phyloP scores from a whole-genome alignment of 139 green algal species.

The Trebouxia sp. region DNA sequence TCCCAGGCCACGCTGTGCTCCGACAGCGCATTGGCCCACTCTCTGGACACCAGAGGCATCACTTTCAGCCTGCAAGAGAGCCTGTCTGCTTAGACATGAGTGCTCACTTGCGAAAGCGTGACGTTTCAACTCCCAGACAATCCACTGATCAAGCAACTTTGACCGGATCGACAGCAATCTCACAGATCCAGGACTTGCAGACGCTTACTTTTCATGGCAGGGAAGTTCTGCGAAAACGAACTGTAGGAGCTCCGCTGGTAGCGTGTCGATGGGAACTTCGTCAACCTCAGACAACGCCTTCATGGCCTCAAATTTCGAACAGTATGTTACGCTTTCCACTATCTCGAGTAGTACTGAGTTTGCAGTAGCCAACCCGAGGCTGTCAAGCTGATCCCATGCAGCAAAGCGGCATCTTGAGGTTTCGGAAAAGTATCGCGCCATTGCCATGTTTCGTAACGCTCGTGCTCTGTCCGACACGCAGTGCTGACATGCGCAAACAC shows the following conservation, averaged over 20 bases:
- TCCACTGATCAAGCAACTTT: neutral
- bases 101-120: neutral
- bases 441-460: no score
- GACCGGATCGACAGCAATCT: no score
- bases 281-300: neutral
- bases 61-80: neutral
- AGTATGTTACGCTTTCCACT: no score
- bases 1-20: conserved; percentile 2
- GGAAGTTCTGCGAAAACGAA: neutral
- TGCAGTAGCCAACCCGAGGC: no score
- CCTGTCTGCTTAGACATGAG: neutral
- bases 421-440: no score
- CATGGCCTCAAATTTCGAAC: no score
- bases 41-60: neutral
- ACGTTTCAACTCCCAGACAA: neutral
- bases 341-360: no score
- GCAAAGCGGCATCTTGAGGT: no score
- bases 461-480: no score
- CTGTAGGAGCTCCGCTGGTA: neutral
- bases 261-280: neutral
- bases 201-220: neutral
- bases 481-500: no score
- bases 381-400: no score
- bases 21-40: neutral
- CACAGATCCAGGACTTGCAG: neutral